Percentiles rank a stretch among this genome's conserved stretches.
phyloP scores from a whole-genome alignment of 139 green algal genomes.

The Tetradesmus lagerheimii region DNA sequence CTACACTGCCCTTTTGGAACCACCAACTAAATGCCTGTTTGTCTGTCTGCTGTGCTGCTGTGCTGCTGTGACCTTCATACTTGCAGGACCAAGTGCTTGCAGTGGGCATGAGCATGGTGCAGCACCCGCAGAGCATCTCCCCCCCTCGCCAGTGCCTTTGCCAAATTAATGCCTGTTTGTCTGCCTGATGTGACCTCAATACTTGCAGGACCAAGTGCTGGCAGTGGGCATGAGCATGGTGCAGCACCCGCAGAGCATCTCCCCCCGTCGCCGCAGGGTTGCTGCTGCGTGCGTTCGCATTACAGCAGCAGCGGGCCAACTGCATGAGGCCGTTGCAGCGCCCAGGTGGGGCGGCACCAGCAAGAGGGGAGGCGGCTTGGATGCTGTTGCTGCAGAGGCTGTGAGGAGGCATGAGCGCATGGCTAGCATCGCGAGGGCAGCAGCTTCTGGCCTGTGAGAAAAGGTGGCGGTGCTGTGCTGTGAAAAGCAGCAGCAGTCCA shows the following conservation, averaged over 20 bases:
- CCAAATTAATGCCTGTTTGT: too few species aligned
- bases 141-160: too few species aligned
- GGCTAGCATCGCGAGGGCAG: neutral
- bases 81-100: too few species aligned
- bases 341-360: neutral
- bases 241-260: constrained; percentile 30
- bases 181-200: too few species aligned
- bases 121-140: too few species aligned
- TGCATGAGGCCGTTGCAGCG: constrained; percentile 5
- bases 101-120: too few species aligned
- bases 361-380: neutral
- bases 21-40: too few species aligned
- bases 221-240: constrained; percentile 35
- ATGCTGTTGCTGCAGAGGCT: constrained; percentile 27
- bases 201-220: too few species aligned
- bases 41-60: too few species aligned
- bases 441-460: neutral
- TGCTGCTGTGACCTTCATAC: too few species aligned
- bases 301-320: constrained; percentile 14
- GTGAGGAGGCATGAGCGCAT: neutral
- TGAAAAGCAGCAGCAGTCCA: too few species aligned
- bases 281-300: constrained; percentile 2
- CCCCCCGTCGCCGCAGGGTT: neutral
- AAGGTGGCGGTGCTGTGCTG: neutral
- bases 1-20: too few species aligned